Evolutionary conservation across 179 eudicot genomes (phyloP).

Genomic region (Drosera spatulata): DNA sequence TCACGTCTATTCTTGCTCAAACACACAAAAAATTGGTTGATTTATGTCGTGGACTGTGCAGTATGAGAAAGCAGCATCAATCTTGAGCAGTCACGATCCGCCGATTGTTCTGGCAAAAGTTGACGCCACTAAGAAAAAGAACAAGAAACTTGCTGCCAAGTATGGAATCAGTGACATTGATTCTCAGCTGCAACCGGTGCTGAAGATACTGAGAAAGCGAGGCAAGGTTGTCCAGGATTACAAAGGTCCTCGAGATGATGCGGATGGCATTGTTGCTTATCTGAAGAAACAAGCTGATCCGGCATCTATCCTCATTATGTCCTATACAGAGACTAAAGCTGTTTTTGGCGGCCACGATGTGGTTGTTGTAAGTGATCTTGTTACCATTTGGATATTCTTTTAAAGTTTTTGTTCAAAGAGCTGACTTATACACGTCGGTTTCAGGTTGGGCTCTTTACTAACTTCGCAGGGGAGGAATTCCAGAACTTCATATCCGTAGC

Average conservation of each 20-base stretch:
- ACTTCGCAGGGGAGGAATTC: slow-evolving; percentile 79
- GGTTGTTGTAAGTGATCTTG: slow-evolving; percentile 42
- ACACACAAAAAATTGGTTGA: background rate
- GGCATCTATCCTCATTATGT: slow-evolving; percentile 57
- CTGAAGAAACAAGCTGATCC: slow-evolving; percentile 76
- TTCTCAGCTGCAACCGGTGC: slow-evolving; percentile 27
- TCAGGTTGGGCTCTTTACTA: slow-evolving; percentile 80
- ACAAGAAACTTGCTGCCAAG: slow-evolving; percentile 54
- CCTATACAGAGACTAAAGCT: slow-evolving; percentile 37
- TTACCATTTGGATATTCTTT: too few species aligned
- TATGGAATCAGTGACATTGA: slow-evolving; percentile 52
- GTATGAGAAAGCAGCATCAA: slow-evolving; percentile 77
- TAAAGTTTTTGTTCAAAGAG: too few species aligned
- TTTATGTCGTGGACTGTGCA: slow-evolving; percentile 8
- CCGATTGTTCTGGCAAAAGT: slow-evolving; percentile 67
- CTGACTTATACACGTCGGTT: too few species aligned
- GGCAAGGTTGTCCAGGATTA: slow-evolving; percentile 71
- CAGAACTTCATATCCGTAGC: slow-evolving; percentile 51
- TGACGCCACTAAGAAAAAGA: slow-evolving; percentile 67
- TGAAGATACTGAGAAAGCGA: slow-evolving; percentile 66
- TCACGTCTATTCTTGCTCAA: too few species aligned
- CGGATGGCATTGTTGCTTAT: slow-evolving; percentile 68
- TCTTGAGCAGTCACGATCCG: slow-evolving; percentile 54
- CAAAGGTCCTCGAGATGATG: slow-evolving; percentile 63
- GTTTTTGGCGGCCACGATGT: slow-evolving; percentile 45